A percentile compares a stretch with the other conserved stretches of the same genome.
phyloP scores from a whole-genome alignment of 169 alveolate genomes.

The Plasmodium vinckei region DNA sequence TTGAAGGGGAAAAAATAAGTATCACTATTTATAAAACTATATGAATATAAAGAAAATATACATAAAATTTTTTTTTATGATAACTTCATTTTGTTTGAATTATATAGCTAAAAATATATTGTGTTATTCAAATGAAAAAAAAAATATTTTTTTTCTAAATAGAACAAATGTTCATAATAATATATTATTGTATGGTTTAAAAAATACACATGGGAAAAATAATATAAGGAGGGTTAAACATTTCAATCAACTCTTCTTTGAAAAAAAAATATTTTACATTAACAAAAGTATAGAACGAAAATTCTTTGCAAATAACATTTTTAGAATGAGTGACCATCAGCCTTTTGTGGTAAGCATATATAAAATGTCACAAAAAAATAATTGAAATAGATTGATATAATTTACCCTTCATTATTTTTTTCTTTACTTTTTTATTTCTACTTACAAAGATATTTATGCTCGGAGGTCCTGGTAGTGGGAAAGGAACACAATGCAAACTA shows the following conservation, averaged over 20 bases:
- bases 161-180: constrained; percentile 50
- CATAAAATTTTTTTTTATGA: constrained; percentile 21
- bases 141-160: neutral
- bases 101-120: constrained; percentile 14
- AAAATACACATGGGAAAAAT: constrained; percentile 10
- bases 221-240: constrained; percentile 8
- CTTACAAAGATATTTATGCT: constrained; percentile 81
- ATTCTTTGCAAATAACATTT: constrained; percentile 46
- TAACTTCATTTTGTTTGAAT: neutral
- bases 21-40: neutral
- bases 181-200: neutral
- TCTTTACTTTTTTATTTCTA: neutral
- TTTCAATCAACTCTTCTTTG: neutral
- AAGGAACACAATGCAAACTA: constrained; percentile 88
- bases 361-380: neutral
- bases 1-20: neutral
- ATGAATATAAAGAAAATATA: constrained; percentile 22
- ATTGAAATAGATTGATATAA: neutral
- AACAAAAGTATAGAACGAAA: constrained; percentile 8
- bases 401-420: neutral
- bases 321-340: constrained; percentile 45
- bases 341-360: constrained; percentile 63
- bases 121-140: constrained; percentile 1
- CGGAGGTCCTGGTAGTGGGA: constrained; percentile 92
- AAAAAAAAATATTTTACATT: constrained; percentile 9